Evolutionary conservation across 306 rosid species (phyloP), one percentile per base, ranked within the genome.

Genomic region (Fragaria iinumae): DNA sequence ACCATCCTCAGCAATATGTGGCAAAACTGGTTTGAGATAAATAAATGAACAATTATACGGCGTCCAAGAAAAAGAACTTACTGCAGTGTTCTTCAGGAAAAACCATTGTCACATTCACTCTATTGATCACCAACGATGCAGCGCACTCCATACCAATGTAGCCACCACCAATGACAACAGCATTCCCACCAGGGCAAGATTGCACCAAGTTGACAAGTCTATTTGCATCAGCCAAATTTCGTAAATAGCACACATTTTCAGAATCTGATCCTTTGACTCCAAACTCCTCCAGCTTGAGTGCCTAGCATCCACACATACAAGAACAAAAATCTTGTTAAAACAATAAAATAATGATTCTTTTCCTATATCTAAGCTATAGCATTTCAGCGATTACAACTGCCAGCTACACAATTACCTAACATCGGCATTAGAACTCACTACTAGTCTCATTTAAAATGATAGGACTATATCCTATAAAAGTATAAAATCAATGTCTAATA

Each of bases 81-180:
- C 99, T 95, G 91, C 98, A 95, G 86, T 95, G 98, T 70, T 88
- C 93, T 87, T 95, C 99, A 5, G 99, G 99, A 87, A 95, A 95
- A 82, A 95, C 96, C 97, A 92, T 88, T 55, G 97, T 89, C 60
- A 89, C 99, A 80, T 79, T 89, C 74, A 92, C 84, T 84, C 90
- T 95, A 84, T 87, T 92, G 84, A 95, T 95, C 87, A 95, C 93
- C 84, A 95, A 83, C 67, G 97, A 95, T 56, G 97, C 99, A 43
- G 97, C 97, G 76, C 97, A 95, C 84, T 95, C 99, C 99, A 95
- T 95, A 76, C 99, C 99, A 62, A 92, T 83, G 84, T 95, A 95
- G 80, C 98, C 99, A 73, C 99, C 98, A 67, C 99, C 99, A 76
- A 95, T 92, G 81, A 95, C 96, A 75, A 95, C 84, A n/a, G 99